phyloP scores from a whole-genome alignment of 140 eudicot species.

The Senecio squalidus region DNA sequence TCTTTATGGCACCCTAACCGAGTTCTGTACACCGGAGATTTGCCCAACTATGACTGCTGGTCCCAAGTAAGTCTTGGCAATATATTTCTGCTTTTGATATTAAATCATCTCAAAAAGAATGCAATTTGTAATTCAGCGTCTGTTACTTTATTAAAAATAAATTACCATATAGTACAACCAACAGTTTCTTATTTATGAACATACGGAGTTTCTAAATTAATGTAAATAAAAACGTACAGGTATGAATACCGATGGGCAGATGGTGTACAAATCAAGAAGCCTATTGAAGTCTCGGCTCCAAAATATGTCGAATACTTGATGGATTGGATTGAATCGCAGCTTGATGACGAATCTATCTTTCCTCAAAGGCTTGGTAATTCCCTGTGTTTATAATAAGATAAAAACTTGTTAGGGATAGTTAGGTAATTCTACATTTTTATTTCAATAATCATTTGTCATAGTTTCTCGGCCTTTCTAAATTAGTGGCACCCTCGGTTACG shows the following conservation, averaged over 20 bases:
- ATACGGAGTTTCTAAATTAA: conserved; percentile 11
- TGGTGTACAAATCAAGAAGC: conserved; percentile 58
- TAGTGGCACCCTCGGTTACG: not conserved
- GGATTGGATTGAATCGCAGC: conserved; percentile 90
- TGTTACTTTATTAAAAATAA: not conserved
- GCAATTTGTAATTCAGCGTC: not conserved
- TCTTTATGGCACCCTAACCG: conserved; percentile 74
- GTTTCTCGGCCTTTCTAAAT: not conserved
- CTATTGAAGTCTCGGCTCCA: conserved; percentile 62
- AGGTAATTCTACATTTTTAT: not conserved
- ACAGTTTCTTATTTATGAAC: not conserved
- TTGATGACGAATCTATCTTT: conserved; percentile 85
- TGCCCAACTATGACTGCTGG: conserved; percentile 61
- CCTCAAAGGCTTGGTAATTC: conserved; percentile 91
- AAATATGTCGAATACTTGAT: conserved; percentile 54
- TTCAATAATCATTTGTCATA: not conserved
- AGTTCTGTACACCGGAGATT: conserved; percentile 54
- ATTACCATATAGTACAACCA: not conserved
- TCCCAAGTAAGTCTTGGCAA: conserved; percentile 40
- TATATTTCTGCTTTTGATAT: not conserved
- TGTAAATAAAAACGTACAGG: conserved; percentile 25
- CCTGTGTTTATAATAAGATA: no score
- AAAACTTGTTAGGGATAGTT: not conserved
- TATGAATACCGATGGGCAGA: conserved; percentile 62
- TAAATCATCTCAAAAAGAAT: not conserved